Base-by-base conservation (phyloP, 2,329 filamentous ascomycete species). In the Diaporthe sp. region DNA sequence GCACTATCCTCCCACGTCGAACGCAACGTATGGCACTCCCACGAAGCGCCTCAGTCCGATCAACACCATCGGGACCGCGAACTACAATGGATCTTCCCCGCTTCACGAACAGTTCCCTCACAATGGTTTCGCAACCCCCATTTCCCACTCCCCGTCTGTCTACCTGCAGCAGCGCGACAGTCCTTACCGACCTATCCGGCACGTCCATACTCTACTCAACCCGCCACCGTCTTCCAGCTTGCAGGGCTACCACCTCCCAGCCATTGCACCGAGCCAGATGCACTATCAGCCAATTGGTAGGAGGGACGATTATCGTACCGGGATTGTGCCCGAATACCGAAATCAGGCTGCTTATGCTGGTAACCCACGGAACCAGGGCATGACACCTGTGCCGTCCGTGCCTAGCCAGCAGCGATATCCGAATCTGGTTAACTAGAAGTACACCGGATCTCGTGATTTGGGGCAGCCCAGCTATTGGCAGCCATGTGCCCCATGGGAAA, bases 161-260 rank as follows among this genome's bases (percentile, higher is more conserved):
- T 97, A 97, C 83, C 87, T 98, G 50, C 93, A 94, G 80, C 94
- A 98, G 81, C 91, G 97, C 73, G 92, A 94, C 76, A 98, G 96
- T 72, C 97, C 97, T 4, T 98, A 98, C 84, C 94, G 95, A 77
- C 96, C 96, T 1, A 93, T 98, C 51, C 93, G 96, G 70, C 91
- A 94, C 75, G 94, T 98, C 74, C 95, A 97, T 78, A 97, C 95
- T 0, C 89, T 98, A n/a, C 88, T 98, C 39, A 95, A 97, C 74
- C 96, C 96, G 42, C 94, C 95, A 9, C 94, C 95, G 0, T 94
- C 94, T 32, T 89, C 92, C 12, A 94, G 94, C 10, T 89, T 97
- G 76, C 93, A 96, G 76, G 90, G 94, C 78, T 93, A 95, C 80
- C 88, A 93, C 77, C 86, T 94, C 8, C 79, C 80, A 68, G 71